Evolutionary conservation across 306 rosid species (phyloP), one percentile per base, ranked within the genome.

Genomic region (Pterocarpus macrocarpus): DNA sequence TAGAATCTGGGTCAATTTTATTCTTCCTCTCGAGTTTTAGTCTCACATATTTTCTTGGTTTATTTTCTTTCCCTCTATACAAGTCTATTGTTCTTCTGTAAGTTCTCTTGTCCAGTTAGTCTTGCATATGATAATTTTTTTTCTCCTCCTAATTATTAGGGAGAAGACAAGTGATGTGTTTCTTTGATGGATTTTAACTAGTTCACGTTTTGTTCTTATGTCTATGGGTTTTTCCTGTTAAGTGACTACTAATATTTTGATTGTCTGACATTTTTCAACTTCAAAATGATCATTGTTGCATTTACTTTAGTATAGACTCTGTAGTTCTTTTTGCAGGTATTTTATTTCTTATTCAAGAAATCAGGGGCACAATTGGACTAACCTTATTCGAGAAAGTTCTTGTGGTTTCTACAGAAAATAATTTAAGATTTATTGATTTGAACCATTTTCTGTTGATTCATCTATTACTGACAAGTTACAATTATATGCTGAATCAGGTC

Each of bases 401-500:
- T 61, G 38, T 15, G 63, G 59, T 70, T 75, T 44, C 17, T 41
- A 11, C 44, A 64, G 45, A 71, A 71, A 67, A 59, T 45, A 58
- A 28, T 56, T 22, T 59, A 76, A 66, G 8, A 17, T 49, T 28
- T 13, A 70, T 16, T 64, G 28, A 43, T 39, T 71, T 59, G 44
- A 72, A 34, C 67, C 64, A 36, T 57, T 53, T 73, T 80, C 49
- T 36, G 58, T 68, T 63, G 64, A 49, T 64, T 44, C 39, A 11
- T 28, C 63, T 8, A 22, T 69, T 70, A 52, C 80, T 76, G 68
- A 78, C 62, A 36, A 79, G 72, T 73, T 50, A 52, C 49, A 72
- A 53, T 30, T n/a, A 1, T 53, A 73, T 63, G 64, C 79, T 70
- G 72, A 78, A 90, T 57, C 94, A 95, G 99, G 99, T 95, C 58